Evolutionary conservation across 2,329 filamentous ascomycete species (phyloP), one percentile per base, ranked within the genome.

Genomic region (Hypoxylon sp.): DNA sequence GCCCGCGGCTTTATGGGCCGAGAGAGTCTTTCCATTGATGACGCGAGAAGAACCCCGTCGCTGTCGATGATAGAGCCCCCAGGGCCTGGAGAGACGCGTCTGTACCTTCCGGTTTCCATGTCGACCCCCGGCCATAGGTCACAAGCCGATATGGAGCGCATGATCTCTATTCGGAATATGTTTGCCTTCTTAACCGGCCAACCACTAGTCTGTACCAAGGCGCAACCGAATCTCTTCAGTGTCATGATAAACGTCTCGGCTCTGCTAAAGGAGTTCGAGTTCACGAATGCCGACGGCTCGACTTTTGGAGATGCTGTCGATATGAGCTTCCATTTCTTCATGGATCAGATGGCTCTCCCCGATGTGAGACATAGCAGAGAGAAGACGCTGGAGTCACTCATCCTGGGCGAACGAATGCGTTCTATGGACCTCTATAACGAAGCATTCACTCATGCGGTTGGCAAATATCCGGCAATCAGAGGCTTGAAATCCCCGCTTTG

Each of bases 351-450:
- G 59, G 82, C 81, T 17, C 77, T 98, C 26, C 89, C 86, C 2
- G 94, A 98, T 74, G 88, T 97, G 42, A 83, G 92, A 51, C 79
- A 84, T 58, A 96, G 91, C 71, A 84, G 89, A 21, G 92, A 97
- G 70, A 96, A 95, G 80, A 97, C 91, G 0, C 81, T 98, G 20
- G 92, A 98, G 74, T 90, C 88, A 0, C 82, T 98, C 42, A 83
- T 98, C n/a, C 79, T 99, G 9, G 93, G 91, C 53, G 94, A 99
- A 76, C 85, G 85, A 31, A 90, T 98, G 87, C 88, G 88, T 55
- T 96, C 85, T 43, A 85, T 88, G 68, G 83, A 88, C 6, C 82
- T 99, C 2, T 98, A 96, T 75, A 91, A 91, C 56, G 92, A 97
- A 74, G 92, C 91, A 0, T 98, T 97, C 69, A 87, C 92, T 4